These are phyloP conservation scores for Pouteria glomerata DNA, from an alignment of 148 eudicot species.

Conservation along the genomic window DNA sequence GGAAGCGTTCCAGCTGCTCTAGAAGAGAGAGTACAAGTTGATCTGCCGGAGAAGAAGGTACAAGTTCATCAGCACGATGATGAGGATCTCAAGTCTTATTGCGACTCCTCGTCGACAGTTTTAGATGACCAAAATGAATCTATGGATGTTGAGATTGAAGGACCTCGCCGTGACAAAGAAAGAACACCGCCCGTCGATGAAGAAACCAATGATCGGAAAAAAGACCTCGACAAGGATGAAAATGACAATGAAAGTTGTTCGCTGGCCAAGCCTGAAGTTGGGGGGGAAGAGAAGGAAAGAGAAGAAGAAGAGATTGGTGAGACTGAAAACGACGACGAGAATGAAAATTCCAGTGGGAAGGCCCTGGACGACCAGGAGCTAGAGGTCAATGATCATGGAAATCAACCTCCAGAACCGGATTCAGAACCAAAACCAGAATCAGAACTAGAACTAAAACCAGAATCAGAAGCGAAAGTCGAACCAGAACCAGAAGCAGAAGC, in stretches of 20 bases:
- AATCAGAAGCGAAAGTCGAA: not conserved
- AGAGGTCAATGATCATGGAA: not conserved
- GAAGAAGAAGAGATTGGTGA: not conserved
- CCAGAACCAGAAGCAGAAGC: not conserved
- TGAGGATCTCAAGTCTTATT: not conserved
- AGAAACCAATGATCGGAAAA: not conserved
- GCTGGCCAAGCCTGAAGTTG: not conserved
- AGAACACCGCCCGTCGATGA: not conserved
- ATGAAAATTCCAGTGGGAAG: not conserved
- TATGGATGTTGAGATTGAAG: not conserved
- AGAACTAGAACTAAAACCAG: not conserved
- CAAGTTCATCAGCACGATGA: not conserved
- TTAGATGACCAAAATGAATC: not conserved
- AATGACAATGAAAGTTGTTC: not conserved
- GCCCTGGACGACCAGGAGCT: not conserved
- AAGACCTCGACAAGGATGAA: not conserved
- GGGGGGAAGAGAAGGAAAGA: not conserved
- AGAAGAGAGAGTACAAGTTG: not conserved
- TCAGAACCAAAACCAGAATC: too few species aligned
- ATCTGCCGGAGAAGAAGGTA: not conserved
- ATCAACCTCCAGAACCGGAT: not conserved
- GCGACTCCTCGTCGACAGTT: not conserved
- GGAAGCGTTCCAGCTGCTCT: not conserved
- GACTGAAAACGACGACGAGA: not conserved
- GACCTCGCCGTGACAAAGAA: not conserved